Base-by-base conservation (phyloP, 2,329 filamentous ascomycete species). In the Periconia sp. region DNA sequence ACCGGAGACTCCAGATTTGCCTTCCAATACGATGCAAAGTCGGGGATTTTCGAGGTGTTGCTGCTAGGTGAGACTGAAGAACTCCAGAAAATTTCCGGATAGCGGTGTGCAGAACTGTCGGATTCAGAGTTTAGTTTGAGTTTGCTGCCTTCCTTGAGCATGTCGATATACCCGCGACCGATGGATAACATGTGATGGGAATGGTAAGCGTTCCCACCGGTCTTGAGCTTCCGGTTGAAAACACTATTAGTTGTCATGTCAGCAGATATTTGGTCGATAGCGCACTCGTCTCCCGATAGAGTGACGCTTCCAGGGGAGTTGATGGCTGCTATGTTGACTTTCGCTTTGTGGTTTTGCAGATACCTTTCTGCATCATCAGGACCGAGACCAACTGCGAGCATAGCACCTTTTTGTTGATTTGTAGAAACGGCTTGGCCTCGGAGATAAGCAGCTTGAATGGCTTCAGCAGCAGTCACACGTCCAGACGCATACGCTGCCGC, bases 161-260 rank as follows among this genome's bases (percentile, higher is more conserved):
- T 11, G 13, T 37, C 27, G 5, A 49, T 45, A 45, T 68, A 68
- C 1, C 44, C 31, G 7, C 47, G 2, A 18, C 61, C 63, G 1
- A 66, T 9, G 1, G 46, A 47, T 1, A 31, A 2, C 67, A 71
- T 71, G 40, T 64, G 61, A 27, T 60, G 49, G 1, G 65, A 69
- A 45, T 71, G 67, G 49, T 71, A 71, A 1, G 68, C 68, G 15
- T 54, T 49, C 1, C 61, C 60, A 10, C 60, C 60, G 6, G 58
- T 63, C 19, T 58, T 51, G 1, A 64, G 53, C 6, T 55, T 7
- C 8, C 59, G 19, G 23, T 42, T 49, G 41, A 61, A 64, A 8
- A 59, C 23, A 3, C 44, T 49, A 3, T 59, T 19, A 3, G 41
- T 3, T 1, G 48, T 19, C 1, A 62, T 35, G 6, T 14, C 11